Evolutionary conservation across 257 asterid genomes (phyloP).

Genomic region (Pogostemon cablin): DNA sequence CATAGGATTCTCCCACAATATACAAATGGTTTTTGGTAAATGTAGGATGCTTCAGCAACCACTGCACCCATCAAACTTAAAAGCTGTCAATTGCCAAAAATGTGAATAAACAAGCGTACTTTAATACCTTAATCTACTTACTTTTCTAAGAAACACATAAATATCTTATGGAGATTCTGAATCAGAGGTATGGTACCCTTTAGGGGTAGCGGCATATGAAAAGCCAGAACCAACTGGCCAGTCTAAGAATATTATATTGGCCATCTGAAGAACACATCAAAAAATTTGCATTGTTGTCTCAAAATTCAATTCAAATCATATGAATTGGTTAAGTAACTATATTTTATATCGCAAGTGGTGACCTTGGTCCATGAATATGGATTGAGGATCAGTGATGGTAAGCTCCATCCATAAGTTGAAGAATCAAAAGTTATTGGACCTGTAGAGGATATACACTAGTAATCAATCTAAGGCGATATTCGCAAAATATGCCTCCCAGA

Average conservation of each 20-base stretch:
- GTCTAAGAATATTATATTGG: constrained; percentile 40
- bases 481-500: not conserved
- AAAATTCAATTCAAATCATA: not conserved
- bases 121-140: not conserved
- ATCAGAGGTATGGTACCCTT: constrained; percentile 36
- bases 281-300: not conserved
- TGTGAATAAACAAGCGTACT: not conserved
- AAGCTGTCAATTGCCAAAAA: not conserved
- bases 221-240: constrained; percentile 43
- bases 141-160: constrained; percentile 33
- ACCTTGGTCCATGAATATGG: constrained; percentile 63
- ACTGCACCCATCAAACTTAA: constrained; percentile 39
- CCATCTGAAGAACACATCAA: constrained; percentile 25
- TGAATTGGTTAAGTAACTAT: not conserved
- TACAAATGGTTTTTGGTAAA: constrained; percentile 35
- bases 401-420: constrained; percentile 37
- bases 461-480: not conserved
- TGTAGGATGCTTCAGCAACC: constrained; percentile 45
- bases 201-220: constrained; percentile 35
- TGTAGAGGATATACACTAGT: constrained; percentile 13
- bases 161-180: constrained; percentile 32
- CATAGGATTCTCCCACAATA: constrained; percentile 49
- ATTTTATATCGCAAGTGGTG: constrained; percentile 4
- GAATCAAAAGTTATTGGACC: constrained; percentile 50
- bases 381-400: constrained; percentile 41